Conservation (phyloP, 495 filamentous ascomycete species). For the Lichina pygmaea region DNA sequence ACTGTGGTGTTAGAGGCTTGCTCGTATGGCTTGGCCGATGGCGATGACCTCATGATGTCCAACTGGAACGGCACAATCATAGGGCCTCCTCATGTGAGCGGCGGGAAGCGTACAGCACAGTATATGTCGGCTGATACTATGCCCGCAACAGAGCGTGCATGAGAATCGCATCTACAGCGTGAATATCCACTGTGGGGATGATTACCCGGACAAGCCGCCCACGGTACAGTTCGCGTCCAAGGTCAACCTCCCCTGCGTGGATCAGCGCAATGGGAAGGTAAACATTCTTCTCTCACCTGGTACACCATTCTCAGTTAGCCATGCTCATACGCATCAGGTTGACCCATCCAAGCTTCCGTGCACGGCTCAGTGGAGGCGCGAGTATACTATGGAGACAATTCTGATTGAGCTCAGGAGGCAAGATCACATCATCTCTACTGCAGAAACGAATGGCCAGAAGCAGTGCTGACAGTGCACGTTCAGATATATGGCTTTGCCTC, state of each 20-base stretch:
- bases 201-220: conserved; percentile 75
- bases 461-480: conserved; percentile 5
- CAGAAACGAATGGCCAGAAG: background rate
- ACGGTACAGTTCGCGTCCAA: conserved; percentile 72
- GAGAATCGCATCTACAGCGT: conserved; percentile 97
- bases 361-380: conserved; percentile 65
- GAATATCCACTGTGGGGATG: conserved; percentile 80
- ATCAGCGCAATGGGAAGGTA: conserved; percentile 47
- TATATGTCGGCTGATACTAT: background rate
- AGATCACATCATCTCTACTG: conserved; percentile 4
- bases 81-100: conserved; percentile 73
- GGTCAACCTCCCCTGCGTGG: conserved; percentile 88
- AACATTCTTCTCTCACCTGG: background rate
- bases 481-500: conserved; percentile 83
- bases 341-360: conserved; percentile 61
- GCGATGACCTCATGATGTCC: conserved; percentile 87
- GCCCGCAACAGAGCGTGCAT: conserved; percentile 44
- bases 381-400: conserved; percentile 82
- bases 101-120: background rate
- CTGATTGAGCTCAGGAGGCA: conserved; percentile 68
- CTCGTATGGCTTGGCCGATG: conserved; percentile 86
- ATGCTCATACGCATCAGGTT: conserved; percentile 23
- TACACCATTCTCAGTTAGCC: background rate
- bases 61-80: conserved; percentile 98
- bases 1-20: conserved; percentile 43